A percentile compares a stretch with the other conserved stretches of the same genome.
phyloP scores from a whole-genome alignment of 805 yeast species.

The Barnettozyma wickerhamii region DNA sequence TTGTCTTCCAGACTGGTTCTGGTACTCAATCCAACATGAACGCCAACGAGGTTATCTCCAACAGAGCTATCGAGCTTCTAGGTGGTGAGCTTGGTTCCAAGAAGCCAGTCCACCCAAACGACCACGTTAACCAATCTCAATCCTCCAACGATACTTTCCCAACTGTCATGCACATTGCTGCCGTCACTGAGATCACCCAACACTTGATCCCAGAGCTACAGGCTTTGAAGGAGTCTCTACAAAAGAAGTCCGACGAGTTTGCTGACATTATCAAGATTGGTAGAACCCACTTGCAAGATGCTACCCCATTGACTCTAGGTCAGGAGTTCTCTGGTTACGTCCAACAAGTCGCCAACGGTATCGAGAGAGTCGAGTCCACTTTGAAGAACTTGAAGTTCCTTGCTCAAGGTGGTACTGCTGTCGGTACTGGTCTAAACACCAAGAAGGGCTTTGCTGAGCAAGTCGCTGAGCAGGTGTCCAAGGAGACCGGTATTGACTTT shows the following conservation, averaged over 20 bases:
- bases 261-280: slow-evolving; percentile 92
- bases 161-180: slow-evolving; percentile 99
- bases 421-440: slow-evolving; percentile 98
- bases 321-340: slow-evolving; percentile 98
- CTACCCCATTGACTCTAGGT: slow-evolving; percentile 96
- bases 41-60: slow-evolving; percentile 97
- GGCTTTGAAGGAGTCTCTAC: slow-evolving; percentile 72
- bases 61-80: slow-evolving; percentile 93
- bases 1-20: slow-evolving; percentile 98
- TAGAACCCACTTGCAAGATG: slow-evolving; percentile 98
- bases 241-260: slow-evolving; percentile 78
- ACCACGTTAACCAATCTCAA: slow-evolving; percentile 97
- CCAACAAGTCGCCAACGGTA: slow-evolving; percentile 88
- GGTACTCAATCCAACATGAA: slow-evolving; percentile 99
- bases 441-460: slow-evolving; percentile 82
- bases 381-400: slow-evolving; percentile 74
- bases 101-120: slow-evolving; percentile 95
- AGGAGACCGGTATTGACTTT: slow-evolving; percentile 84
- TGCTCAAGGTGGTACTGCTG: slow-evolving; percentile 99
- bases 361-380: slow-evolving; percentile 73
- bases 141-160: slow-evolving; percentile 99
- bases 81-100: slow-evolving; percentile 93
- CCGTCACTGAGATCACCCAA: slow-evolving; percentile 80
- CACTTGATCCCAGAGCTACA: slow-evolving; percentile 77
- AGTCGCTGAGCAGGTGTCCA: slow-evolving; percentile 81